Evolutionary conservation across 1,284 basidiomycete species (phyloP), one percentile per base, ranked within the genome.

Genomic region (Salmacisia buchloeana): DNA sequence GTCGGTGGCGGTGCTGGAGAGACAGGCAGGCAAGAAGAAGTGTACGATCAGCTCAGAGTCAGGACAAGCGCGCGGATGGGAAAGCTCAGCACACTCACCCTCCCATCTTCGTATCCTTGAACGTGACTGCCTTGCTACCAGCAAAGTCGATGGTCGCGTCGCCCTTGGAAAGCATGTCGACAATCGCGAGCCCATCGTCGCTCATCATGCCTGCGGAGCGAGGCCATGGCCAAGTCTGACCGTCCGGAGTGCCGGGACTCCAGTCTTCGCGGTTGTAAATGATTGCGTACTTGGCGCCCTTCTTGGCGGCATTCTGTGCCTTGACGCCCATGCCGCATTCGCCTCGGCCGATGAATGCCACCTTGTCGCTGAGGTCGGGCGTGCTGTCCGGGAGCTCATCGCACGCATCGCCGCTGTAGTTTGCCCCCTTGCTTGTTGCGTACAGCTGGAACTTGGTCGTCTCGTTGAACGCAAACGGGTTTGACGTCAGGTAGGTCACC

Each of bases 41-140:
- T 12, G 36, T 38, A 12, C 36, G 12, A 38, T n/a, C 36, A 12
- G 12, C n/a, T n/a, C n/a, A n/a, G n/a, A n/a, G 12, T 38, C 12
- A 10, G 10, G 12, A 12, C 36, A n/a, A 10, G 10, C 36, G 10
- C n/a, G 36, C 36, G n/a, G 36, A 10, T 12, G 12, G n/a, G 12
- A 38, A 12, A n/a, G 36, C 10, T 38, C n/a, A n/a, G 36, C 36
- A 38, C n/a, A 38, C 36, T 38, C 36, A 38, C 36, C 36, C 36
- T 12, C 88, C 88, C 3, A 88, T 85, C 57, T 86, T 81, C 61
- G 85, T 80, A 71, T 79, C 79, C 75, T 70, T 83, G 67, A 36
- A 70, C 69, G 0, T 72, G 68, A 5, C 71, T 80, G 58, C 82
- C 78, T 84, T 84, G 59, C 82, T 82, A 81, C 12, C 36, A n/a